These are phyloP conservation scores for Dendrobium nobile DNA, from an alignment of 106 monocot species.

Conservation along the genomic window DNA sequence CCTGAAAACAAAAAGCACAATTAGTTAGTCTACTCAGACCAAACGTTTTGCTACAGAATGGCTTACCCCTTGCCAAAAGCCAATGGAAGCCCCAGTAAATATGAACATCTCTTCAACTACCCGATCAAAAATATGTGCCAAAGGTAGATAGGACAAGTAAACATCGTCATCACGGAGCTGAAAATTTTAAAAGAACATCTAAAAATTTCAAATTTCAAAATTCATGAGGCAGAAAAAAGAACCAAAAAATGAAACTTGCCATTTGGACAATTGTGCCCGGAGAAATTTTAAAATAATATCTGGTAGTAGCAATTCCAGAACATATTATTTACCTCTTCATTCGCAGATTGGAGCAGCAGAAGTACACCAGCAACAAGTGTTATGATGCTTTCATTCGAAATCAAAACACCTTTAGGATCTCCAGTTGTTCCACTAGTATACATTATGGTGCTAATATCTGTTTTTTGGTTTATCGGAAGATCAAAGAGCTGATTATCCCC, in stretches of 20 bases:
- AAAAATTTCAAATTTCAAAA: not conserved
- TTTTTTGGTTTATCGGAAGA: conserved; percentile 48
- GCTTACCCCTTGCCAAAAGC: conserved; percentile 96
- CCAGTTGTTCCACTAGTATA: conserved; percentile 99
- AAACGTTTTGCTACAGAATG: not conserved
- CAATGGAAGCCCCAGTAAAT: conserved; percentile 79
- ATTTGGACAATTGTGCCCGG: not conserved
- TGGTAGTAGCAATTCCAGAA: not conserved
- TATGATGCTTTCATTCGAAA: conserved; percentile 79
- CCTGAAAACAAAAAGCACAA: conserved; percentile 29
- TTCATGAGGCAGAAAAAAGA: not conserved
- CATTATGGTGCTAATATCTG: conserved; percentile 94
- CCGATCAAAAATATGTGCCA: conserved; percentile 96
- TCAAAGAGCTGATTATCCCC: conserved; percentile 57
- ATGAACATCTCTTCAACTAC: conserved; percentile 88
- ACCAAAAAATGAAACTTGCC: not conserved
- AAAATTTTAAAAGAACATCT: conserved; percentile 1
- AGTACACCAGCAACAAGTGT: conserved; percentile 60
- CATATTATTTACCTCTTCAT: conserved; percentile 42
- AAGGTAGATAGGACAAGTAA: conserved; percentile 91
- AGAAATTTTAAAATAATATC: no score
- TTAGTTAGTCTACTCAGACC: not conserved
- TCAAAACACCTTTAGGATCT: conserved; percentile 93
- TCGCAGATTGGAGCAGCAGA: conserved; percentile 28
- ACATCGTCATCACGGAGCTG: conserved; percentile 64